Evolutionary conservation across 257 asterid genomes (phyloP), one percentile per base, ranked within the genome.

Genomic region (Penstemon davidsonii): DNA sequence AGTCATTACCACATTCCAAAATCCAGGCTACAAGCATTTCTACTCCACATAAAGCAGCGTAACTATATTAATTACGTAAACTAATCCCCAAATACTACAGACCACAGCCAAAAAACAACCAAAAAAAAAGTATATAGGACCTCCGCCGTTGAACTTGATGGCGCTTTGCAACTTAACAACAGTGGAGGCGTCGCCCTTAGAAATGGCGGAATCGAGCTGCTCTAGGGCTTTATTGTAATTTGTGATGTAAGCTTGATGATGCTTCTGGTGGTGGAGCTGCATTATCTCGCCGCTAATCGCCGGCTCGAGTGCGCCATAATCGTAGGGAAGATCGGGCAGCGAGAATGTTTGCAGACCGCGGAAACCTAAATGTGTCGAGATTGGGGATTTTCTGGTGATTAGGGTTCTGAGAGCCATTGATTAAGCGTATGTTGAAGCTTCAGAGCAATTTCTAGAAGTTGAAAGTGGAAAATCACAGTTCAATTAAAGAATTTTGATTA

Each of bases 221-320:
- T 92, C 96, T 8, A 92, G 82, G 41, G 97, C 93, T 59, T 90
- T 90, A 59, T 92, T 92, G 86, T 79, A 92, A 77, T 92, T 92
- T 49, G 95, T 90, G 78, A 92, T 69, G 83, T 92, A 92, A 65
- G 98, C 68, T 81, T 86, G 95, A 70, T 92, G 98, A 64, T 92
- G 98, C 84, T 90, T 92, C 86, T 92, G 93, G 85, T 92, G 97
- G 84, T 90, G 98, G 62, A 92, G 81, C 77, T 88, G 85, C 98
- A 92, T 92, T 73, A 92, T 92, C 10, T 92, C 98, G 62, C 83
- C 93, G 83, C 90, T 87, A 40, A 92, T 90, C 33, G 91, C 90
- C 45, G 97, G 97, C 74, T 88, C 96, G 9, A 92, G 88, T 0
- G 89, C 97, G 56, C 95, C 97, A 67, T 89, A 88, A 39, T 85